Evolutionary conservation across 75 land plant species (phyloP).

Genomic region (Larix kaempferi): DNA sequence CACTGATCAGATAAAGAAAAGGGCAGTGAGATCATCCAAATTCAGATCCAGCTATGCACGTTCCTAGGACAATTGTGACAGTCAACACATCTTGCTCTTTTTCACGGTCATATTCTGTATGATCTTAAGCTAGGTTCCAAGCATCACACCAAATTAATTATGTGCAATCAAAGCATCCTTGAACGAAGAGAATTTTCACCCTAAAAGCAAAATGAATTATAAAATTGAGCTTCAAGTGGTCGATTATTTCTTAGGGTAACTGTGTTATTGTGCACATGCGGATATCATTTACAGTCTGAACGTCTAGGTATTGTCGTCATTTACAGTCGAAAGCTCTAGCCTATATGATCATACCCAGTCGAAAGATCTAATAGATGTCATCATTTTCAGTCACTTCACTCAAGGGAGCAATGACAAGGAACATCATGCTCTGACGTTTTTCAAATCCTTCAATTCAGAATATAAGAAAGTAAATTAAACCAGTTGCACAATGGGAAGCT

Average conservation of each 20-base stretch:
- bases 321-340: neutral
- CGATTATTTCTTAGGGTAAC: too few species aligned
- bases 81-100: neutral
- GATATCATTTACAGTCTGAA: neutral
- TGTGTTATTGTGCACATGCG: neutral
- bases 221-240: neutral
- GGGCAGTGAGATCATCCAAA: neutral
- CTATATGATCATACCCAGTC: neutral
- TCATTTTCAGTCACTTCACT: neutral
- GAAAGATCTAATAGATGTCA: neutral
- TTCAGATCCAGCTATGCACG: neutral
- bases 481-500: neutral
- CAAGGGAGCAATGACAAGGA: neutral
- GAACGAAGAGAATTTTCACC: neutral
- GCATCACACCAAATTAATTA: neutral
- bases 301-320: too few species aligned
- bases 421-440: neutral
- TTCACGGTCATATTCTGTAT: neutral
- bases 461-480: neutral
- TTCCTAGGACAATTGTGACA: neutral
- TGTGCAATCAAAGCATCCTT: neutral
- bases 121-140: neutral
- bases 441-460: neutral
- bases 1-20: neutral
- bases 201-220: neutral